These are phyloP conservation scores for Spergularia azorica DNA, from an alignment of 179 eudicot species.

Conservation along the genomic window DNA sequence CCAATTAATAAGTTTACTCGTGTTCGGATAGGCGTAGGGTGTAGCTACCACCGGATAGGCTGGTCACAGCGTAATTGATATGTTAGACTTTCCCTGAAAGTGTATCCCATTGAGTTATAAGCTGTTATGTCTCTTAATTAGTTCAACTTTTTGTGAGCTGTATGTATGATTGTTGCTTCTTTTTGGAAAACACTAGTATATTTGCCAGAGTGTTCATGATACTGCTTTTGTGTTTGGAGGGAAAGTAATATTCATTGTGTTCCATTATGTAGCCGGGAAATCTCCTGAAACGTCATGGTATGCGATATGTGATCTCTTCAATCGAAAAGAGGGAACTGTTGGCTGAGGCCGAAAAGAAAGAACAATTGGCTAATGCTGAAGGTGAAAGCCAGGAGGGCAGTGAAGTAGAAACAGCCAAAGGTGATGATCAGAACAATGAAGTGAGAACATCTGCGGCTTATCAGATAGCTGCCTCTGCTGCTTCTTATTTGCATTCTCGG, in stretches of 20 bases:
- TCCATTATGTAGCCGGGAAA: slow-evolving; percentile 54
- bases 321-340: slow-evolving; percentile 67
- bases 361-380: slow-evolving; percentile 39
- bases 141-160: not conserved
- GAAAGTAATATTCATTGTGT: not conserved
- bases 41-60: not conserved
- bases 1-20: slow-evolving; percentile 6
- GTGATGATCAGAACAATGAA: slow-evolving; percentile 33
- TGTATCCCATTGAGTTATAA: slow-evolving; percentile 2
- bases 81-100: not conserved
- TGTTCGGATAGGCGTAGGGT: not conserved
- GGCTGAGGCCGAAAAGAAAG: slow-evolving; percentile 54
- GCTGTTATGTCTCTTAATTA: slow-evolving; percentile 16
- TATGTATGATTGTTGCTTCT: not conserved
- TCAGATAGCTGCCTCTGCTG: slow-evolving; percentile 81
- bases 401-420: slow-evolving; percentile 26
- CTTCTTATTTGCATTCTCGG: slow-evolving; percentile 74
- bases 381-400: slow-evolving; percentile 25
- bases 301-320: slow-evolving; percentile 77
- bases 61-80: not conserved
- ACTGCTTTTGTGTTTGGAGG: not conserved
- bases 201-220: not conserved
- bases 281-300: slow-evolving; percentile 56
- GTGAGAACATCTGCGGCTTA: slow-evolving; percentile 71
- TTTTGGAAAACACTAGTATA: not conserved